Conservation (phyloP, 176 grass and related monocot species). For the Alloteropsis semialata region DNA sequence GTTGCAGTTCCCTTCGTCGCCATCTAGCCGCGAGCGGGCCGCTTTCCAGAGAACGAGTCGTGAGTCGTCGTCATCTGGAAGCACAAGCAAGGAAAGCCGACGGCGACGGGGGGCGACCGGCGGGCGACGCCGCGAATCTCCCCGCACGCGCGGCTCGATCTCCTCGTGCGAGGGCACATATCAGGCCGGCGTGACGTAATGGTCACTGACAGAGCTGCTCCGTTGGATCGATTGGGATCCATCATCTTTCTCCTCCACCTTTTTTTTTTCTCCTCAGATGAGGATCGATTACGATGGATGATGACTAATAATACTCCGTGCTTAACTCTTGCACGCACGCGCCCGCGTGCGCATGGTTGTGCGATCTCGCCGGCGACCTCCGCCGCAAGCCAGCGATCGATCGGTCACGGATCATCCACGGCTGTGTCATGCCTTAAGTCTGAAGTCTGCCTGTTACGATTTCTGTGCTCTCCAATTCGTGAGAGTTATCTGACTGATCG, state of each 20-base stretch:
- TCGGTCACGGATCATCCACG: too few relatives aligned
- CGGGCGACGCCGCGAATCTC: neutral
- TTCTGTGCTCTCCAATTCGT: too few relatives aligned
- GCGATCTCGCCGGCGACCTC: too few relatives aligned
- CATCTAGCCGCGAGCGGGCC: too few relatives aligned
- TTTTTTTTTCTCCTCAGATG: too few relatives aligned
- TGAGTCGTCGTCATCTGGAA: neutral
- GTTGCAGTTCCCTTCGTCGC: too few relatives aligned
- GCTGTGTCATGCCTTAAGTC: too few relatives aligned
- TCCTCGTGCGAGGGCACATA: neutral
- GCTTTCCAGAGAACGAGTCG: neutral
- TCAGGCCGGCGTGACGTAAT: neutral
- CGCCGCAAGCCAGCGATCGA: too few relatives aligned
- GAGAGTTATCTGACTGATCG: too few relatives aligned
- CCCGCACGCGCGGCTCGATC: neutral
- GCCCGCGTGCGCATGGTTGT: too few relatives aligned
- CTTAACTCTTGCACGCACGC: neutral
- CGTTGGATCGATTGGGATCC: neutral
- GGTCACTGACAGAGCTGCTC: neutral
- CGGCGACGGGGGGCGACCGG: neutral
- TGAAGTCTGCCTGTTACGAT: too few relatives aligned
- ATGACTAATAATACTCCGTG: neutral
- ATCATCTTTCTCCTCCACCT: neutral
- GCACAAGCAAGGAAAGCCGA: neutral
- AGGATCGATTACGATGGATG: neutral